Conservation (phyloP, 2,329 filamentous ascomycete species). For the Nigrograna mackinnonii region DNA sequence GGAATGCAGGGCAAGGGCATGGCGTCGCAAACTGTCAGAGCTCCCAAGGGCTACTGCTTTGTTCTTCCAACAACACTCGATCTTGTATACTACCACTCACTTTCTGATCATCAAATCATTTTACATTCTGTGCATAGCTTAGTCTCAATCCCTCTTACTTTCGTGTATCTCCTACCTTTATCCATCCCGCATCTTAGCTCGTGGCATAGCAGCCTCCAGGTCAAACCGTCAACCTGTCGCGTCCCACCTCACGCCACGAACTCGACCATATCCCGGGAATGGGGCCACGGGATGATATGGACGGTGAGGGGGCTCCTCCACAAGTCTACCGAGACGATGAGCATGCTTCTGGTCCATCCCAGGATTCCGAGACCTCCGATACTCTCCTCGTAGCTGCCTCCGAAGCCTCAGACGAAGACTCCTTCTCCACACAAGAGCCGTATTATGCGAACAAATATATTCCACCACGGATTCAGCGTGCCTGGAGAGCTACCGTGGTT, state of each 20-base stretch:
- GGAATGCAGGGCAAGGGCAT: too few species aligned
- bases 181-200: not conserved
- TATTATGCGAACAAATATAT: conserved; percentile 33
- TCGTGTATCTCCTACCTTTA: too few species aligned
- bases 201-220: conserved; percentile 7
- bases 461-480: conserved; percentile 58
- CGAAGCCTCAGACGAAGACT: conserved; percentile 37
- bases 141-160: too few species aligned
- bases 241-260: conserved; percentile 36
- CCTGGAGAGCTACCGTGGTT: conserved; percentile 41
- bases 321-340: conserved; percentile 37
- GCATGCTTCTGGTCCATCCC: conserved; percentile 22
- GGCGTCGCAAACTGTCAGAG: too few species aligned
- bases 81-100: too few species aligned
- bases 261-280: conserved; percentile 15
- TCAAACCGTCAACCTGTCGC: conserved; percentile 25
- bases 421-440: conserved; percentile 22
- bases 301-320: conserved; percentile 18
- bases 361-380: conserved; percentile 24
- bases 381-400: conserved; percentile 23
- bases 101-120: too few species aligned
- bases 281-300: conserved; percentile 3
- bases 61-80: too few species aligned
- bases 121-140: too few species aligned
- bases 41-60: too few species aligned